Conservation (phyloP, 2,329 filamentous ascomycete genomes). For the Cephalotrichum gorgonifer region DNA sequence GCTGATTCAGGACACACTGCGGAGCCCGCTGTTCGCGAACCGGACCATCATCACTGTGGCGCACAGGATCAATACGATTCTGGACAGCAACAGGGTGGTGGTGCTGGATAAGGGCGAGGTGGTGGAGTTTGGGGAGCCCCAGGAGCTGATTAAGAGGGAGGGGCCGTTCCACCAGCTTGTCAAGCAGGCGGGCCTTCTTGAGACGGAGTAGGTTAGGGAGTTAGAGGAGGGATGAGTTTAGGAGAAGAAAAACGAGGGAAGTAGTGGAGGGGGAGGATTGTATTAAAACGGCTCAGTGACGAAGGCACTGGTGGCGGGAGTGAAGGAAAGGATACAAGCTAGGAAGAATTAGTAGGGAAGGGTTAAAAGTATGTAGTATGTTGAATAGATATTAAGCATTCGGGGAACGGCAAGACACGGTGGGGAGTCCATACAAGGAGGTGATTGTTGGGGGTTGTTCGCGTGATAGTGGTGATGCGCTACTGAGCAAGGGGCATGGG, state of each 20-base stretch:
- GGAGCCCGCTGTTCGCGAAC: slow-evolving; percentile 65
- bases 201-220: slow-evolving; percentile 23
- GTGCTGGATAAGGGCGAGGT: slow-evolving; percentile 87
- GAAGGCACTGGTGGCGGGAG: too few relatives aligned
- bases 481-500: too few relatives aligned
- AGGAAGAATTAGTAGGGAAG: too few relatives aligned
- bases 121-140: slow-evolving; percentile 83
- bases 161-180: slow-evolving; percentile 85
- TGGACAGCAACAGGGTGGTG: slow-evolving; percentile 80
- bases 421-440: too few relatives aligned
- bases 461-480: too few relatives aligned
- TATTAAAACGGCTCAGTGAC: not conserved
- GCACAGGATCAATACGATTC: slow-evolving; percentile 95
- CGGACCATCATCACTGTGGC: slow-evolving; percentile 97
- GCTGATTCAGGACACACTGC: slow-evolving; percentile 53
- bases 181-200: slow-evolving; percentile 77
- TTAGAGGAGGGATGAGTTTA: not conserved
- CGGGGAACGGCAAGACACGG: too few relatives aligned
- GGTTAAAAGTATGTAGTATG: too few relatives aligned
- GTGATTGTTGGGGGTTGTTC: too few relatives aligned
- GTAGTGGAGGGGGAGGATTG: not conserved
- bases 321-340: too few relatives aligned
- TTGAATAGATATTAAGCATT: too few relatives aligned
- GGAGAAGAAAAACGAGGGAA: not conserved
- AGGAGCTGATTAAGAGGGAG: slow-evolving; percentile 61